Evolutionary conservation across 2,329 filamentous ascomycete species (phyloP).

Genomic region (Clarireedia paspali): DNA sequence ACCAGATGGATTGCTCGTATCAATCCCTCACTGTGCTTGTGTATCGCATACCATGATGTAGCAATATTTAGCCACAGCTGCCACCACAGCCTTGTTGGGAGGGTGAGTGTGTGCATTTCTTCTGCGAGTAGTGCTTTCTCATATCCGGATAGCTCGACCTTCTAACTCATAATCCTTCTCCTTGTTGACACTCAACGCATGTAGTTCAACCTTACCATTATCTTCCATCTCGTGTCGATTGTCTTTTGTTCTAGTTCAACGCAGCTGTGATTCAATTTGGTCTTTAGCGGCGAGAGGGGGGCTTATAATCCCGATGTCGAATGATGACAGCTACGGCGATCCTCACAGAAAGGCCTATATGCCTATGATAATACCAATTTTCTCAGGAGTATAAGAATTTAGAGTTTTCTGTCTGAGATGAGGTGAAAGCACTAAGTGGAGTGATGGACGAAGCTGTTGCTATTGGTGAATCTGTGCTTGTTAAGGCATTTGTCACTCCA

Average conservation of each 20-base stretch:
- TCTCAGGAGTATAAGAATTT: neutral
- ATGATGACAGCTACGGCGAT: neutral
- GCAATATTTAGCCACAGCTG: too few relatives aligned
- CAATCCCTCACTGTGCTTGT: too few relatives aligned
- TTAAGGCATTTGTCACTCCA: too few relatives aligned
- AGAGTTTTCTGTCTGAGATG: neutral
- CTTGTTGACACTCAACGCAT: neutral
- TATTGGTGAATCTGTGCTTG: slow-evolving; percentile 1
- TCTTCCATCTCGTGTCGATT: neutral
- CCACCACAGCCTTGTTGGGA: too few relatives aligned
- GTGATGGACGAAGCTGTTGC: neutral
- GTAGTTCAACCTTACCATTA: neutral
- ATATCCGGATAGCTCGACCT: neutral
- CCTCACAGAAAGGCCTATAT: neutral
- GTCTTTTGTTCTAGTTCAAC: neutral
- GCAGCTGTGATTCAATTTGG: neutral
- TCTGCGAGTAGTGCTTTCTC: too few relatives aligned
- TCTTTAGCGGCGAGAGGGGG: neutral
- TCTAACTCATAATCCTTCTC: neutral
- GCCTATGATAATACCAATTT: neutral
- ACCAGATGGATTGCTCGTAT: too few relatives aligned
- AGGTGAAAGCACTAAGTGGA: neutral
- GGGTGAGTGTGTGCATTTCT: too few relatives aligned
- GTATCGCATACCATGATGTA: too few relatives aligned
- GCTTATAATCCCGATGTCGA: neutral